Conservation (phyloP, 805 yeast genomes). For the Suhomyces sp. region DNA sequence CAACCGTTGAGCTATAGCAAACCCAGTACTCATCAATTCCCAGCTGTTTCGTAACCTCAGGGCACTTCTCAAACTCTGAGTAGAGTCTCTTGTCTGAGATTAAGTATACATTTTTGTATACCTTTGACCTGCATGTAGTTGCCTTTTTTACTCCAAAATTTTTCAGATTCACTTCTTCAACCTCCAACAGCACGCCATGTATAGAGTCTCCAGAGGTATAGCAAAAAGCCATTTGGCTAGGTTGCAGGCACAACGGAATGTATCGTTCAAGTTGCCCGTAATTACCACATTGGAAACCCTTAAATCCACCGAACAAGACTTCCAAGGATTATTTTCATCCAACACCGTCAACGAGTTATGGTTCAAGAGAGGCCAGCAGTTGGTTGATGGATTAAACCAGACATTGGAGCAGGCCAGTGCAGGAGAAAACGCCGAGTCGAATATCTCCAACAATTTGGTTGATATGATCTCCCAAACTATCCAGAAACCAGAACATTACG, state of each 20-base stretch:
- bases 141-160: not conserved
- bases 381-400: constrained; percentile 34
- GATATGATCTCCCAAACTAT: constrained; percentile 40
- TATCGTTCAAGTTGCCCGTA: constrained; percentile 35
- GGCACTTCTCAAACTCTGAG: too few relatives aligned
- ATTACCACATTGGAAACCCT: constrained; percentile 29
- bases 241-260: constrained; percentile 11
- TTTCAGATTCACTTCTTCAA: not conserved
- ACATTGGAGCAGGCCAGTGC: constrained; percentile 19
- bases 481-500: constrained; percentile 43
- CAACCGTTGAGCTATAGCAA: too few relatives aligned
- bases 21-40: too few relatives aligned
- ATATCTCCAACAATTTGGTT: constrained; percentile 13
- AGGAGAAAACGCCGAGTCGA: constrained; percentile 1
- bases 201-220: constrained; percentile 6
- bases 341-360: constrained; percentile 34
- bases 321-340: constrained; percentile 34
- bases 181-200: constrained; percentile 5
- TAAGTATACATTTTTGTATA: not conserved
- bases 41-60: not conserved
- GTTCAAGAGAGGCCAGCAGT: constrained; percentile 36
- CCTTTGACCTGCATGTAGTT: not conserved
- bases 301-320: constrained; percentile 23
- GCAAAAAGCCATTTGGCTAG: not conserved
- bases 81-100: not conserved